Evolutionary conservation across 225 moss, liverwort and hornwort genomes (phyloP).

Genomic region (Thuidium tamariscinum): DNA sequence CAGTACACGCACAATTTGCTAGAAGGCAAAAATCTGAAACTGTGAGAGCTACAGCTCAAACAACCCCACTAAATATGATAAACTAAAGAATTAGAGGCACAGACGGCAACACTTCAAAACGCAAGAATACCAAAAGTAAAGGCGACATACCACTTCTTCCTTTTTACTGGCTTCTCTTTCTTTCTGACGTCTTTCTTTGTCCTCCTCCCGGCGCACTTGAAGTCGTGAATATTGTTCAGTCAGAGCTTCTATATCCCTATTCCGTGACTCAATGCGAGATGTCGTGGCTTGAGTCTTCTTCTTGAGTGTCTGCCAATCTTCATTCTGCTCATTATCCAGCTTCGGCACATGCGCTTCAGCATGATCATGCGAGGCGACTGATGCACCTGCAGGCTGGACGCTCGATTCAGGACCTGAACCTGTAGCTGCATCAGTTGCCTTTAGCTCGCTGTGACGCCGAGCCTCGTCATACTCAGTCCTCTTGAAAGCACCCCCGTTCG

Average conservation of each 20-base stretch:
- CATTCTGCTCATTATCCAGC: neutral
- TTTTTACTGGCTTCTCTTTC: conserved; percentile 30
- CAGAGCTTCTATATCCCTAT: neutral
- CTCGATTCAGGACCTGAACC: neutral
- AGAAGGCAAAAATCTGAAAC: neutral
- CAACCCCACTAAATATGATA: neutral
- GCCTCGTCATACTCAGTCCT: neutral
- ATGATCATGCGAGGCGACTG: neutral
- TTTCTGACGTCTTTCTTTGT: conserved; percentile 1
- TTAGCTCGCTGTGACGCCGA: neutral
- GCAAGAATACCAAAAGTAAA: neutral
- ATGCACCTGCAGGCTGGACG: neutral
- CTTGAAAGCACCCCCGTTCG: neutral
- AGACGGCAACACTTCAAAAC: neutral
- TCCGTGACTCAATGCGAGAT: neutral
- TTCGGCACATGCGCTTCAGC: neutral
- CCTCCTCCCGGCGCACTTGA: conserved; percentile 20
- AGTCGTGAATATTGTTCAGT: neutral
- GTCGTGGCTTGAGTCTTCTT: neutral
- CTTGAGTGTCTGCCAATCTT: neutral
- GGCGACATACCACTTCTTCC: conserved; percentile 27
- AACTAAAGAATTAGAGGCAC: neutral
- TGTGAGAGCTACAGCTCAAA: neutral
- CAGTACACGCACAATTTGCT: neutral
- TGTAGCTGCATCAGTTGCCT: neutral